Percentiles rank a stretch among this genome's conserved stretches.
These are phyloP conservation scores for Saccharomyces paradoxus DNA, from an alignment of 805 yeast species.

Conservation along the genomic window DNA sequence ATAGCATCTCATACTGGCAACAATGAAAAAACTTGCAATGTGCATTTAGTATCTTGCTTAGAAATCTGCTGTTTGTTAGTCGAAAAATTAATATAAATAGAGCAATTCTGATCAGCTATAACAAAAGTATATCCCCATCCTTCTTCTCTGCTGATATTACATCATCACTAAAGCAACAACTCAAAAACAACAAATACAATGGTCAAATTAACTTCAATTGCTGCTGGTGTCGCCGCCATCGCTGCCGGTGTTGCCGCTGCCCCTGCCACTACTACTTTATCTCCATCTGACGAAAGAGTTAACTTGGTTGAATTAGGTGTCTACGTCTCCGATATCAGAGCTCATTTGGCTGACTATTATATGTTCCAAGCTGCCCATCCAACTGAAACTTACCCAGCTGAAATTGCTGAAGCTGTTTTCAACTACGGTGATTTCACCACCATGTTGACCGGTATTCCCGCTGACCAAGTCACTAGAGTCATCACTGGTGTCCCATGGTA, in stretches of 20 bases:
- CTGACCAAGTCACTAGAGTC: background rate
- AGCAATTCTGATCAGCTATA: background rate
- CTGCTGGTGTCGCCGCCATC: background rate
- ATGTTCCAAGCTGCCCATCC: background rate
- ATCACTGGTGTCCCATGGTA: background rate
- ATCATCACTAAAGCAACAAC: background rate
- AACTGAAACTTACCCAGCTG: background rate
- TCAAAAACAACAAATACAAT: background rate
- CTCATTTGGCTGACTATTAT: background rate
- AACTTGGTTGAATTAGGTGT: background rate
- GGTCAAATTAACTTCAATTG: background rate
- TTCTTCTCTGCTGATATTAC: background rate
- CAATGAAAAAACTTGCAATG: background rate
- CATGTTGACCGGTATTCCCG: background rate
- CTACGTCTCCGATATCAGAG: background rate
- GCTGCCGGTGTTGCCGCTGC: background rate
- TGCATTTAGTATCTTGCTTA: background rate
- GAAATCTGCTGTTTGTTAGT: background rate
- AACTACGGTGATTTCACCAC: background rate
- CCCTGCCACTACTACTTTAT: background rate
- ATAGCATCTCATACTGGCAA: background rate
- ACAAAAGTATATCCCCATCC: background rate
- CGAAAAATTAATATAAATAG: background rate
- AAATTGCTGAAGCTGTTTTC: background rate
- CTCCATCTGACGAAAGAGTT: background rate